Evolutionary conservation across 768 basidiomycete genomes (phyloP).

Genomic region (Phallus indusiatus): DNA sequence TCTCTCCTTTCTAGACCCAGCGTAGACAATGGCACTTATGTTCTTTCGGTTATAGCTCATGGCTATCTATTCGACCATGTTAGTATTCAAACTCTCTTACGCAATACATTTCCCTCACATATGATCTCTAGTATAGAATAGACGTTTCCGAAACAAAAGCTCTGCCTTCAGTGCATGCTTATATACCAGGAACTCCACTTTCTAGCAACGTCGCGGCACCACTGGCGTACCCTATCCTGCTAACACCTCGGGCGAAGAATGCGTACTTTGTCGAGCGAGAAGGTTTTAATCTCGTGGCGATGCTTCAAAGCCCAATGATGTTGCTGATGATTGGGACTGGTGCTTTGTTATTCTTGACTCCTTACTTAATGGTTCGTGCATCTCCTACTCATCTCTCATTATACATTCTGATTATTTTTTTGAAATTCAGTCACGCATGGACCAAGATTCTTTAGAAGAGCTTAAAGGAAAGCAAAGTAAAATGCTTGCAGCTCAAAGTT

Average conservation of each 20-base stretch:
- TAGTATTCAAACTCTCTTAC: slow-evolving; percentile 4
- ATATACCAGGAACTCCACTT: slow-evolving; percentile 60
- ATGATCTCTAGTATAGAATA: slow-evolving; percentile 51
- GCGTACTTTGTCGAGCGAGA: slow-evolving; percentile 60
- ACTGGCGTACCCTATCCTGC: slow-evolving; percentile 51
- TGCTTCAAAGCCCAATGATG: slow-evolving; percentile 83
- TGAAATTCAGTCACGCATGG: slow-evolving; percentile 64
- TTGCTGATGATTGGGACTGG: slow-evolving; percentile 63
- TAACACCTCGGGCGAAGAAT: slow-evolving; percentile 47
- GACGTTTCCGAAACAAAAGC: slow-evolving; percentile 43
- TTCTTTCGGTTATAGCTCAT: slow-evolving; percentile 58
- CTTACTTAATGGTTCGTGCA: slow-evolving; percentile 60
- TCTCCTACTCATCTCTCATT: not conserved
- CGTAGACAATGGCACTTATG: slow-evolving; percentile 58
- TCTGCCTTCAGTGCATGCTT: slow-evolving; percentile 47
- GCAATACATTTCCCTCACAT: too few species aligned
- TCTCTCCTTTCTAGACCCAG: slow-evolving; percentile 40
- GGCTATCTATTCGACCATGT: slow-evolving; percentile 69
- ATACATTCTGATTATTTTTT: not conserved
- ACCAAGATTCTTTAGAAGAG: slow-evolving; percentile 58
- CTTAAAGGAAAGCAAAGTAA: slow-evolving; percentile 53
- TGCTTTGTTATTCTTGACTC: slow-evolving; percentile 60
- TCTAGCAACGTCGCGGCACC: slow-evolving; percentile 40
- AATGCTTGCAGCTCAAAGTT: slow-evolving; percentile 43
- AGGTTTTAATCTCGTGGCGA: slow-evolving; percentile 63